Percentiles rank a stretch among this genome's conserved stretches.
Conservation (phyloP, 495 filamentous ascomycete genomes). For the Xylaria palmicola region DNA sequence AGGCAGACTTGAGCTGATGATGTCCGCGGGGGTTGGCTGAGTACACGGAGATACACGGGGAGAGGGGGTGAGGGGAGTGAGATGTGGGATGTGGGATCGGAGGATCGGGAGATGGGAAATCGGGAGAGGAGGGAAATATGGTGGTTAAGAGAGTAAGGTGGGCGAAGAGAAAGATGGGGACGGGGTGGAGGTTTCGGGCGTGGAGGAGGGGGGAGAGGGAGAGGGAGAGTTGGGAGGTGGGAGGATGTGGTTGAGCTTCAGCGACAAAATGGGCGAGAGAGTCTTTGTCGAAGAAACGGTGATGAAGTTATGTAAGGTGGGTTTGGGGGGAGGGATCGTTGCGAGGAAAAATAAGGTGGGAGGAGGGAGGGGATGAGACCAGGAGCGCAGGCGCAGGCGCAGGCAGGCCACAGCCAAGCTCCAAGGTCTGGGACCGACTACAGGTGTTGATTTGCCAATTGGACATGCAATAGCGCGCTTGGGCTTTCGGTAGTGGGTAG, state of each 20-base stretch:
- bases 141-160: conserved; percentile 12
- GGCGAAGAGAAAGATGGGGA: conserved; percentile 11
- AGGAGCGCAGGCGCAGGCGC: not conserved
- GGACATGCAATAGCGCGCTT: conserved; percentile 16
- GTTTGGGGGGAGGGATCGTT: conserved; percentile 11
- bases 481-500: conserved; percentile 6
- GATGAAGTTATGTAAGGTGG: conserved; percentile 20
- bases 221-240: conserved; percentile 23
- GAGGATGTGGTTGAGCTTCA: conserved; percentile 25
- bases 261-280: conserved; percentile 10
- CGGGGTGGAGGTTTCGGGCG: conserved; percentile 20
- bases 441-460: conserved; percentile 20
- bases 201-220: conserved; percentile 11
- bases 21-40: conserved; percentile 11
- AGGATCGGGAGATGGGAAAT: conserved; percentile 8
- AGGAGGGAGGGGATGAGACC: conserved; percentile 10
- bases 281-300: conserved; percentile 16
- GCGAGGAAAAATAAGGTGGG: conserved; percentile 13
- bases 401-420: not conserved
- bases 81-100: conserved; percentile 16
- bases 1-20: conserved; percentile 6
- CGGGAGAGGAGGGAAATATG: conserved; percentile 4
- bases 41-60: conserved; percentile 19
- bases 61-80: conserved; percentile 8
- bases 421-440: conserved; percentile 14